Percentiles rank a stretch among this genome's conserved stretches.
Evolutionary conservation across 108 stramenopile species (phyloP).

Genomic region (Bacterosira constricta): DNA sequence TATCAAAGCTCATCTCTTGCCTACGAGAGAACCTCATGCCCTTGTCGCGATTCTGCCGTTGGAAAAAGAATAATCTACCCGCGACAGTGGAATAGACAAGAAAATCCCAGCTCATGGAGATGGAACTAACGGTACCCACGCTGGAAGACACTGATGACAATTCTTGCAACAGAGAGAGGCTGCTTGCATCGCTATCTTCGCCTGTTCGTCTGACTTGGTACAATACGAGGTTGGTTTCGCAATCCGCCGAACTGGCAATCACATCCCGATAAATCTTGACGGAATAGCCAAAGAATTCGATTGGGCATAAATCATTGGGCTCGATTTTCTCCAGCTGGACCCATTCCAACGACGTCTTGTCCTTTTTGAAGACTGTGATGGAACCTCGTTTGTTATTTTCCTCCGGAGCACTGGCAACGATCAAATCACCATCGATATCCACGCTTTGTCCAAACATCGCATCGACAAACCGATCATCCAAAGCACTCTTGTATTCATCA

Average conservation of each 20-base stretch:
- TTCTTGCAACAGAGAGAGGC: too few relatives aligned
- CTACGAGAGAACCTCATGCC: background rate
- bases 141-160: too few relatives aligned
- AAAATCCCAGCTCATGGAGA: background rate
- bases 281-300: conserved; percentile 11
- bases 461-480: background rate
- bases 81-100: conserved; percentile 15
- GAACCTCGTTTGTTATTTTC: conserved; percentile 7
- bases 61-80: conserved; percentile 16
- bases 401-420: conserved; percentile 17
- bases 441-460: conserved; percentile 13
- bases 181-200: too few relatives aligned
- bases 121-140: conserved; percentile 21
- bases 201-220: conserved; percentile 7
- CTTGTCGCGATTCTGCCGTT: background rate
- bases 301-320: background rate
- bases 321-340: conserved; percentile 1
- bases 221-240: conserved; percentile 15
- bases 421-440: conserved; percentile 20
- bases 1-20: conserved; percentile 20
- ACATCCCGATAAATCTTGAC: conserved; percentile 1
- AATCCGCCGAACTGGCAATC: conserved; percentile 23
- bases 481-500: conserved; percentile 14
- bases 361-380: conserved; percentile 18
- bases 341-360: conserved; percentile 8